Evolutionary conservation across 2,329 filamentous ascomycete species (phyloP).

Genomic region (Biscogniauxia sp.): DNA sequence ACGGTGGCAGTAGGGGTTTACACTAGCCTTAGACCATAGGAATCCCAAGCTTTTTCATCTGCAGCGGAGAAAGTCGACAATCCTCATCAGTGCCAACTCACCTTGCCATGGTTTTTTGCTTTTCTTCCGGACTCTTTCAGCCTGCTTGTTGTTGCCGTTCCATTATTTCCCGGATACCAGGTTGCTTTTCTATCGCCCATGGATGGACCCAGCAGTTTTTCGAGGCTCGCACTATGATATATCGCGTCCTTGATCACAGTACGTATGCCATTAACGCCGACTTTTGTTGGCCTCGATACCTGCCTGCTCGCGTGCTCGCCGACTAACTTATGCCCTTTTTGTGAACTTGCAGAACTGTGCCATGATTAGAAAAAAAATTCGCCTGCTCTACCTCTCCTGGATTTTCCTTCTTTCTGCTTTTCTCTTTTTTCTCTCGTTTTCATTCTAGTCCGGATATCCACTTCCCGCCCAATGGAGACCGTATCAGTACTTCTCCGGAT

Average conservation of each 20-base stretch:
- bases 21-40: slow-evolving; percentile 10
- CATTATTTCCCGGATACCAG: slow-evolving; percentile 9
- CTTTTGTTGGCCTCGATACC: slow-evolving; percentile 6
- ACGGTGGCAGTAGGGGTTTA: slow-evolving; percentile 18
- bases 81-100: slow-evolving; percentile 2
- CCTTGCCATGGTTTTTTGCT: slow-evolving; percentile 3
- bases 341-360: slow-evolving; percentile 13
- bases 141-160: slow-evolving; percentile 6
- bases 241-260: slow-evolving; percentile 14
- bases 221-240: slow-evolving; percentile 3
- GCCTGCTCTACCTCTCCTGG: slow-evolving; percentile 11
- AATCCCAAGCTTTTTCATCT: slow-evolving; percentile 6
- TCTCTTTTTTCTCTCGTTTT: slow-evolving; percentile 4
- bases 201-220: slow-evolving; percentile 8
- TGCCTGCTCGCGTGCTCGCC: slow-evolving; percentile 11
- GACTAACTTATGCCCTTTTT: slow-evolving; percentile 13
- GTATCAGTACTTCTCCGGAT: slow-evolving; percentile 3
- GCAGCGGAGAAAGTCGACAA: slow-evolving; percentile 12
- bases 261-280: slow-evolving; percentile 18
- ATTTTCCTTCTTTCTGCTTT: slow-evolving; percentile 13
- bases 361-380: slow-evolving; percentile 10
- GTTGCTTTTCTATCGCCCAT: slow-evolving; percentile 2
- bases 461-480: background rate
- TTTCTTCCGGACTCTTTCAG: slow-evolving; percentile 5
- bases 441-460: slow-evolving; percentile 1